Percentiles rank a stretch among this genome's conserved stretches.
Evolutionary conservation across 2,329 filamentous ascomycete genomes (phyloP).

Genomic region (Monosporascus sp.): DNA sequence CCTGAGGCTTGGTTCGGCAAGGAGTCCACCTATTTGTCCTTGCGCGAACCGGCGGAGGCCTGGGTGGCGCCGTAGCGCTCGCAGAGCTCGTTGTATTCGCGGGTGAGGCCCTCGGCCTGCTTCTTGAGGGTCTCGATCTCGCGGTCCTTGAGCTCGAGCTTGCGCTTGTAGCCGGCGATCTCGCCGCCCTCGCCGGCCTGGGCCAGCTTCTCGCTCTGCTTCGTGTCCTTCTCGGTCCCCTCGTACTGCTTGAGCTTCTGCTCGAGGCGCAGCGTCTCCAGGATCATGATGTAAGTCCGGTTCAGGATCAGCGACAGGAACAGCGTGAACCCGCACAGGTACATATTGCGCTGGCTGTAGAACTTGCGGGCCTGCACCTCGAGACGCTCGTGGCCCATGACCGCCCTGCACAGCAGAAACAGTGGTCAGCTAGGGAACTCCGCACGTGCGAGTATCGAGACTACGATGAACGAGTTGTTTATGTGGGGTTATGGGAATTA

Average conservation of each 20-base stretch:
- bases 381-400: constrained; percentile 89
- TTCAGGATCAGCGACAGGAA: constrained; percentile 98
- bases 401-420: constrained; percentile 36
- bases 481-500: constrained; percentile 14
- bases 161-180: constrained; percentile 62
- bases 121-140: constrained; percentile 89
- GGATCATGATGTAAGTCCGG: constrained; percentile 97
- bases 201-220: constrained; percentile 68
- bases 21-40: constrained; percentile 42
- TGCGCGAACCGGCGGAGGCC: constrained; percentile 48
- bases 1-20: too few species aligned
- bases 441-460: too few species aligned
- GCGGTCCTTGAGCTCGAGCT: constrained; percentile 73
- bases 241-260: constrained; percentile 84
- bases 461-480: too few species aligned
- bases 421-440: constrained; percentile 2
- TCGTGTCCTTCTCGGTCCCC: constrained; percentile 53
- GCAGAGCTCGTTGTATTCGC: constrained; percentile 80
- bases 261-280: constrained; percentile 86
- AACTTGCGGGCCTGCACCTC: constrained; percentile 99
- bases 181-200: constrained; percentile 71
- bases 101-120: constrained; percentile 77
- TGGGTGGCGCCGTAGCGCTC: constrained; percentile 69
- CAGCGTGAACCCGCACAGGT: constrained; percentile 97
- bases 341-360: constrained; percentile 99